Percentiles rank a stretch among this genome's conserved stretches.
phyloP scores from a whole-genome alignment of 2,329 filamentous ascomycete species.

The Neoarthrinium moseri region DNA sequence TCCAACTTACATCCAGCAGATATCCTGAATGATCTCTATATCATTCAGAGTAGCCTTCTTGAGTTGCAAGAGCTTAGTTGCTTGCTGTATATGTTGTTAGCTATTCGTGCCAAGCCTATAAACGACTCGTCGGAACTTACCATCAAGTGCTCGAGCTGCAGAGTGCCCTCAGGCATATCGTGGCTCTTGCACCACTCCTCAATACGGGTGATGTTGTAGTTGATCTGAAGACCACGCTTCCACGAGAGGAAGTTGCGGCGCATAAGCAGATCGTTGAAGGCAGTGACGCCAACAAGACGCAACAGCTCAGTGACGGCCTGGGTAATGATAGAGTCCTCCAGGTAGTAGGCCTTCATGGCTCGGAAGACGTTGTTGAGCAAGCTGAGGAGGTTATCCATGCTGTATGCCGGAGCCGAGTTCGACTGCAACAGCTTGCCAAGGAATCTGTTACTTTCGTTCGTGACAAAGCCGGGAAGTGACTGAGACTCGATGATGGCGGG shows the following conservation, averaged over 20 bases:
- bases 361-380: conserved; percentile 96
- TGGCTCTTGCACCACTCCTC: conserved; percentile 99
- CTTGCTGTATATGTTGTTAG: conserved; percentile 63
- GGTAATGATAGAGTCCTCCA: conserved; percentile 93
- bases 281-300: conserved; percentile 90
- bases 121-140: conserved; percentile 43
- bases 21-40: conserved; percentile 99
- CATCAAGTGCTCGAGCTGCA: conserved; percentile 98
- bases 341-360: conserved; percentile 97
- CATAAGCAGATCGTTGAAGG: conserved; percentile 98
- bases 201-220: conserved; percentile 99
- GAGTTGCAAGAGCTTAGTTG: conserved; percentile 93
- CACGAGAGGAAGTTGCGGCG: conserved; percentile 97
- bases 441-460: conserved; percentile 97
- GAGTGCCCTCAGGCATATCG: conserved; percentile 96
- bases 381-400: conserved; percentile 97
- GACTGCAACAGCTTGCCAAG: conserved; percentile 92
- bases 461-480: conserved; percentile 96
- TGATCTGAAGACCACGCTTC: conserved; percentile 99
- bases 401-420: conserved; percentile 91
- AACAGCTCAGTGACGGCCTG: conserved; percentile 95
- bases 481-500: conserved; percentile 99
- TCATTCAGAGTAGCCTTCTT: conserved; percentile 99
- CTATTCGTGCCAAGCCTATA: conserved; percentile 8
- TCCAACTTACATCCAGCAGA: conserved; percentile 97